Evolutionary conservation across 495 filamentous ascomycete species (phyloP).

Genomic region (Penicillium ochrochloron): DNA sequence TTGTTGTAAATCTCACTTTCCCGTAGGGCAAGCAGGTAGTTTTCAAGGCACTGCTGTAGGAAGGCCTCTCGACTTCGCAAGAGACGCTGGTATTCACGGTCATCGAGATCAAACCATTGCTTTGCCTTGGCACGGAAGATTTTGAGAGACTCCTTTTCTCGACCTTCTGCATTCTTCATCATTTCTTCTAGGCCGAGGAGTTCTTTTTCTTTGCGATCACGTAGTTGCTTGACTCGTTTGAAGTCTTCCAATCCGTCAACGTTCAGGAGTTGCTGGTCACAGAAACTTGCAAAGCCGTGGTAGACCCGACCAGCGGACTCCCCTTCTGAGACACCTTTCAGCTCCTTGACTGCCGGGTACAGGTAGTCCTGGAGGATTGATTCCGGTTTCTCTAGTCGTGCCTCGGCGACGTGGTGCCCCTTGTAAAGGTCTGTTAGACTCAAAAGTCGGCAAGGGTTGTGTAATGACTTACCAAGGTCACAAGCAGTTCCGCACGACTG

Average conservation of each 20-base stretch:
- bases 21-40: conserved; percentile 83
- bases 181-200: conserved; percentile 67
- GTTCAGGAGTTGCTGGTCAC: conserved; percentile 89
- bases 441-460: background rate
- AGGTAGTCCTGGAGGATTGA: conserved; percentile 85
- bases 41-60: conserved; percentile 84
- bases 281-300: conserved; percentile 93
- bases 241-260: conserved; percentile 84
- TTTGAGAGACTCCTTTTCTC: conserved; percentile 53
- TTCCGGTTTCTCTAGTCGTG: conserved; percentile 90
- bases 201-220: conserved; percentile 79
- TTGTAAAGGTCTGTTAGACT: conserved; percentile 34
- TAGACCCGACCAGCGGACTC: conserved; percentile 85
- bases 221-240: conserved; percentile 75
- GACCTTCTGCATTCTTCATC: conserved; percentile 54
- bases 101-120: conserved; percentile 87
- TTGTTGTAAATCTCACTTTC: conserved; percentile 88
- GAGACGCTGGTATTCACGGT: conserved; percentile 81
- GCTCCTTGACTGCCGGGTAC: conserved; percentile 76
- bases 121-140: conserved; percentile 65
- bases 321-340: conserved; percentile 70
- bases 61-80: conserved; percentile 76
- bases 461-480: conserved; percentile 69
- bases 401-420: conserved; percentile 87
- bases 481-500: conserved; percentile 78